phyloP scores from a whole-genome alignment of 169 alveolate species.

The Babesia divergens region DNA sequence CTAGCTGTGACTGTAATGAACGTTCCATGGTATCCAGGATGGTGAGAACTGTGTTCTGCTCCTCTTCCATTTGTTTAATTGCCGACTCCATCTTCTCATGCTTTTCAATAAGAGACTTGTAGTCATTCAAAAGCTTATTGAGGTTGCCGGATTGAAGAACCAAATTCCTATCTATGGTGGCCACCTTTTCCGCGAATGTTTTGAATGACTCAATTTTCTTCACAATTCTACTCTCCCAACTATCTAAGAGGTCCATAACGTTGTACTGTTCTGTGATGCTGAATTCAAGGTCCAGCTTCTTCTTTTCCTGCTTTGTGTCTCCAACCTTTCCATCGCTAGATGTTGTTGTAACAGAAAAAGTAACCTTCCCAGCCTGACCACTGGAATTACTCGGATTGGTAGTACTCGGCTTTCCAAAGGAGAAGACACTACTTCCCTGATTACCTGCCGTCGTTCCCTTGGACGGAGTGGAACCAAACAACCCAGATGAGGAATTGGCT shows the following conservation, averaged over 20 bases:
- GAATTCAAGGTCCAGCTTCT: constrained; percentile 42
- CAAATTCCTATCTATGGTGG: constrained; percentile 41
- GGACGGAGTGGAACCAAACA: constrained; percentile 1
- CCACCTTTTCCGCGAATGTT: constrained; percentile 56
- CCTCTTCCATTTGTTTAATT: constrained; percentile 59
- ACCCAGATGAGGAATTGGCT: background rate
- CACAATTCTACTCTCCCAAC: constrained; percentile 50
- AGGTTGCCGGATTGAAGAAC: constrained; percentile 48
- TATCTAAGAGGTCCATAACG: constrained; percentile 44
- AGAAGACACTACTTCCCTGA: background rate
- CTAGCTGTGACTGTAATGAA: constrained; percentile 34
- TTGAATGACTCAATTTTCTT: constrained; percentile 49
- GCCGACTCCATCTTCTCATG: constrained; percentile 53
- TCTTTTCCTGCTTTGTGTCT: constrained; percentile 1
- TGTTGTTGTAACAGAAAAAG: background rate
- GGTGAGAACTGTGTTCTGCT: constrained; percentile 43
- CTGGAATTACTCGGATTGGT: background rate
- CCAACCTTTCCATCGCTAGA: background rate
- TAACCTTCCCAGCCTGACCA: background rate
- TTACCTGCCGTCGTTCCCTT: background rate
- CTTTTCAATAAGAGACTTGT: constrained; percentile 43
- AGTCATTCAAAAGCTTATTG: constrained; percentile 31
- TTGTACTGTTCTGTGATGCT: constrained; percentile 49
- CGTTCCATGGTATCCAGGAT: constrained; percentile 53
- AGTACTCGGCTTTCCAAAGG: background rate